A percentile compares a stretch with the other conserved stretches of the same genome.
Evolutionary conservation across 129 eudicot genomes (phyloP).

Genomic region (Artemisia annua): DNA sequence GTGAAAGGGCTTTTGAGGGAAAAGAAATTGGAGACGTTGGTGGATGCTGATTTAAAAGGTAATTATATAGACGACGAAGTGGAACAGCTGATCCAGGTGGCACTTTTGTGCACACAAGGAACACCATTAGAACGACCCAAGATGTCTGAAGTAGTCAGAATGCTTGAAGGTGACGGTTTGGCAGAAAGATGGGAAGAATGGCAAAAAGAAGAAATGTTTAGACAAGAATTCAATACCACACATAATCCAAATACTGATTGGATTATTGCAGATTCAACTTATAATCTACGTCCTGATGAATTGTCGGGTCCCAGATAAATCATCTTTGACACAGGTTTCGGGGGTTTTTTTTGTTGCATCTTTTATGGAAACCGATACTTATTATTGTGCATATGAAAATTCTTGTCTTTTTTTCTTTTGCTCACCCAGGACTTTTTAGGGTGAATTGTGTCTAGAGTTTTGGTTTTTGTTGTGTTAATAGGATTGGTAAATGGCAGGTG

Average conservation of each 20-base stretch:
- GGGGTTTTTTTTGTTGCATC: not conserved
- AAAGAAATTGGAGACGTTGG: constrained; percentile 77
- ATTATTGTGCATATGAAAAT: constrained; percentile 39
- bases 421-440: constrained; percentile 18
- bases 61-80: constrained; percentile 75
- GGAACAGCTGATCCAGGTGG: constrained; percentile 86
- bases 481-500: constrained; percentile 23
- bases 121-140: constrained; percentile 79
- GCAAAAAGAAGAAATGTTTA: constrained; percentile 85
- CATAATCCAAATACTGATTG: constrained; percentile 58
- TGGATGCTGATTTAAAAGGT: constrained; percentile 71
- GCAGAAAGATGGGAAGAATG: constrained; percentile 97
- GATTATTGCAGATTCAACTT: constrained; percentile 77
- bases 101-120: constrained; percentile 84
- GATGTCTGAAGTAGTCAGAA: constrained; percentile 92
- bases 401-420: constrained; percentile 10
- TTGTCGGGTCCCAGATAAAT: constrained; percentile 86
- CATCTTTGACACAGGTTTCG: not conserved
- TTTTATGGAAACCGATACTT: constrained; percentile 15
- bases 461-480: constrained; percentile 39
- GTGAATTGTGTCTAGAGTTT: constrained; percentile 39
- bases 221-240: constrained; percentile 57
- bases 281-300: constrained; percentile 73
- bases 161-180: constrained; percentile 94
- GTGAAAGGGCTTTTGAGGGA: constrained; percentile 88